Evolutionary conservation across 768 basidiomycete species (phyloP).

Genomic region (Rhizopogon sp.): DNA sequence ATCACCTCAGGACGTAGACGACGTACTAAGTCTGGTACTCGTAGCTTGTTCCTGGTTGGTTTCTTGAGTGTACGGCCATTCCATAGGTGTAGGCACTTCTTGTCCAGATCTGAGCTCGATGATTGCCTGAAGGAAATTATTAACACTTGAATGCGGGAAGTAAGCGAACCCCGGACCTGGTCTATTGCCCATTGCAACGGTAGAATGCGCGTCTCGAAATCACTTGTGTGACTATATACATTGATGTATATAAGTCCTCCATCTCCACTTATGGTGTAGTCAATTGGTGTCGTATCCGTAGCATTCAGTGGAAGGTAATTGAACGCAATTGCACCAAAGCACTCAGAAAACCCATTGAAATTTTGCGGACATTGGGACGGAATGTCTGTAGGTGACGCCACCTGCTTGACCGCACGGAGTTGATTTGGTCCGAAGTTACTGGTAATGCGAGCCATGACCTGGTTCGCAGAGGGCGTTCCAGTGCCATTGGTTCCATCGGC

Average conservation of each 20-base stretch:
- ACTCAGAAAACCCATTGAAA: slow-evolving; percentile 64
- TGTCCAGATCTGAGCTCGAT: slow-evolving; percentile 63
- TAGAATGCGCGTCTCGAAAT: slow-evolving; percentile 61
- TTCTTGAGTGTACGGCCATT: slow-evolving; percentile 69
- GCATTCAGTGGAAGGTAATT: slow-evolving; percentile 43
- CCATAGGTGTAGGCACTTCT: slow-evolving; percentile 49
- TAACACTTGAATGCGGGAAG: background rate
- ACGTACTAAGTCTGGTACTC: slow-evolving; percentile 51
- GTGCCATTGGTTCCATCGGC: slow-evolving; percentile 58
- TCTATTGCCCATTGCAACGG: slow-evolving; percentile 80
- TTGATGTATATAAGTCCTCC: slow-evolving; percentile 60
- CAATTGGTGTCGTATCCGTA: slow-evolving; percentile 33
- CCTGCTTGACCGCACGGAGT: slow-evolving; percentile 42
- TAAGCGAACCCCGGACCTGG: slow-evolving; percentile 26
- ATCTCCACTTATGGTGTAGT: slow-evolving; percentile 71
- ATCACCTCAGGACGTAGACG: background rate
- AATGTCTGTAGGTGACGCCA: slow-evolving; percentile 44
- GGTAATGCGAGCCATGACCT: slow-evolving; percentile 60
- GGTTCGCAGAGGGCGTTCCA: slow-evolving; percentile 46
- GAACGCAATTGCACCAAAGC: slow-evolving; percentile 66
- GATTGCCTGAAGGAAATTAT: slow-evolving; percentile 45
- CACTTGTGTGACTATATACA: slow-evolving; percentile 59
- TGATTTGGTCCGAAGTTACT: slow-evolving; percentile 45
- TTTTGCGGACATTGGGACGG: slow-evolving; percentile 63
- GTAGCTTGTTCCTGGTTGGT: slow-evolving; percentile 61